phyloP scores from a whole-genome alignment of 495 filamentous ascomycete species.

The Lepidopterella palustris region DNA sequence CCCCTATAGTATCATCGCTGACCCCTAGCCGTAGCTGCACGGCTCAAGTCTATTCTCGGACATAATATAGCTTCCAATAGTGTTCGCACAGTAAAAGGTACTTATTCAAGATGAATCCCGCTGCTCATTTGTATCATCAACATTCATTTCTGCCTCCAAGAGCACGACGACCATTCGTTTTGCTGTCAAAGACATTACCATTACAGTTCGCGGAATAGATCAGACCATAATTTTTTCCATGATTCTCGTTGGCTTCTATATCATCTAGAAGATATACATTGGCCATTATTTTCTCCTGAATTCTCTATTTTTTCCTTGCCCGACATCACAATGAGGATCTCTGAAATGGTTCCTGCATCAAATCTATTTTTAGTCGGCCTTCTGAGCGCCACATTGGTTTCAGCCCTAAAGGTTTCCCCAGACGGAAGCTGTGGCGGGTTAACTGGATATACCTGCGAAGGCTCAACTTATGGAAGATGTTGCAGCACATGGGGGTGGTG shows the following conservation, averaged over 20 bases:
- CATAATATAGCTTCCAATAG: neutral
- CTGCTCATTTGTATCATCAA: neutral
- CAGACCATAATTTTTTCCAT: too few relatives aligned
- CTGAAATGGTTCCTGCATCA: neutral
- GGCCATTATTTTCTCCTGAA: neutral
- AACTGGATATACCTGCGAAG: neutral
- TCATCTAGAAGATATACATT: too few relatives aligned
- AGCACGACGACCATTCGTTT: neutral
- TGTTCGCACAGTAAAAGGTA: neutral
- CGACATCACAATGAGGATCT: neutral
- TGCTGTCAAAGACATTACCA: too few relatives aligned
- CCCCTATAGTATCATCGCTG: neutral
- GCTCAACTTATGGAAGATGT: slow-evolving; percentile 10
- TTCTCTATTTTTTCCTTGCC: neutral
- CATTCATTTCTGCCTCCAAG: neutral
- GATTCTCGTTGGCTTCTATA: too few relatives aligned
- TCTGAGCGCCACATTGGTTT: neutral
- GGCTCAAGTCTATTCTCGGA: neutral
- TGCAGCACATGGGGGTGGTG: slow-evolving; percentile 13
- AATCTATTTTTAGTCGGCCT: neutral
- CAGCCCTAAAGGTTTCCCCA: slow-evolving; percentile 1
- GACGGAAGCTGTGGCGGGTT: slow-evolving; percentile 8
- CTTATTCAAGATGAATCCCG: neutral
- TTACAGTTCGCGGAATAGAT: too few relatives aligned
- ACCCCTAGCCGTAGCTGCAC: neutral